Conservation (phyloP, 108 stramenopile genomes). For the Conticribra weissflogii region DNA sequence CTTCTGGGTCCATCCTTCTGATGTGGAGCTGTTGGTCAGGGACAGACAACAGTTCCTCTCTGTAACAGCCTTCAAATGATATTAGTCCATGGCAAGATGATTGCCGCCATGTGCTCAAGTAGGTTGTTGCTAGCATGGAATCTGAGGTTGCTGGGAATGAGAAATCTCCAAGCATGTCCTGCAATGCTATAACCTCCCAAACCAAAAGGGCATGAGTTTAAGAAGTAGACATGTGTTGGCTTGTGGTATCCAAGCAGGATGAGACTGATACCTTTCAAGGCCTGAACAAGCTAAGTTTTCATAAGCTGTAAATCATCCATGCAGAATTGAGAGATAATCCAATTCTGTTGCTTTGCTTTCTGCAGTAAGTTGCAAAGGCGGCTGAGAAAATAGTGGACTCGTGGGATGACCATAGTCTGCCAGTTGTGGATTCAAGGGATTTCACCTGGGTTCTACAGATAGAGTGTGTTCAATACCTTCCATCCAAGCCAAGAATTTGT, state of each 20-base stretch:
- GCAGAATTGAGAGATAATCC: neutral
- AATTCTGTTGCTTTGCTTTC: neutral
- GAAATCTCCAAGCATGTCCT: slow-evolving; percentile 27
- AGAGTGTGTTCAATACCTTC: no score
- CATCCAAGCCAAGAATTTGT: no score
- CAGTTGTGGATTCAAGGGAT: no score
- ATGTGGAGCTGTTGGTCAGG: slow-evolving; percentile 10
- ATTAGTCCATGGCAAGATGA: slow-evolving; percentile 28
- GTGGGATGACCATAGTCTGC: no score
- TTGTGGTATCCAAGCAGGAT: slow-evolving; percentile 9
- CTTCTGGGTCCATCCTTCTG: slow-evolving; percentile 17
- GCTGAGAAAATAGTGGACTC: no score
- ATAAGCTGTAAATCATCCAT: slow-evolving; percentile 2
- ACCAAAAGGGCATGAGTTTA: slow-evolving; percentile 28
- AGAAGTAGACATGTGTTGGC: slow-evolving; percentile 14
- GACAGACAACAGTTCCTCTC: slow-evolving; percentile 1
- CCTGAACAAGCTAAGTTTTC: neutral
- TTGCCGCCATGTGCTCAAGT: slow-evolving; percentile 17
- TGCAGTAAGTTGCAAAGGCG: neutral
- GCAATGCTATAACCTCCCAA: slow-evolving; percentile 25
- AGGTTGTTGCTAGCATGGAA: slow-evolving; percentile 37
- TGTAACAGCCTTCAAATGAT: slow-evolving; percentile 2
- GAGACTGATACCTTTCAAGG: slow-evolving; percentile 19
- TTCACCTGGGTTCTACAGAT: no score
- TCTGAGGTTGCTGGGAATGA: slow-evolving; percentile 1